Base-by-base conservation (phyloP, 164 flowering plant genomes). In the Buxus sempervirens region DNA sequence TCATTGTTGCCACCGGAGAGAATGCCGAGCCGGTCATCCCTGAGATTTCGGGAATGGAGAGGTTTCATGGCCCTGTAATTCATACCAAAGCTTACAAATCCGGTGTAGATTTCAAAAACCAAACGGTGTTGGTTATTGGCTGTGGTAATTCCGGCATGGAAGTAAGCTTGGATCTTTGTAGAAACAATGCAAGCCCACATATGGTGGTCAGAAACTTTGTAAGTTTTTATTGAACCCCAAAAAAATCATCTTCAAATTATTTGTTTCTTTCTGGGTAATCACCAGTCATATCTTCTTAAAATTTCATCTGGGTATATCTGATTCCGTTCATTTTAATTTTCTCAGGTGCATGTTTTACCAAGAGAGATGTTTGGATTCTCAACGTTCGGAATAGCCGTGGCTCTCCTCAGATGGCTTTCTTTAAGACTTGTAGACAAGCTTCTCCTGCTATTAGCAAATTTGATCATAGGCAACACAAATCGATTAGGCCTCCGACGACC, bases 71-170 rank as follows among this genome's bases (percentile, higher is more conserved):
- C 14, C 63, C 72, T 20, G 77, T 86, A 14, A 27, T 83, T 21
- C 99, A 96, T 62, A 88, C 98, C 1, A 89, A 91, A 59, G 72
- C 10, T 42, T 96, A 93, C 54, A 96, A 87, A 67, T 82, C 90
- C 23, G 98, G 97, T 25, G 73, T 77, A 4, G 89, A 80, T 36
- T 93, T 82, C 63, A 53, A 48, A 28, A 78, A 79, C 25, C 88
- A 83, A 72, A 87, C 76, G 75, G 98, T 93, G 63, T 69, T 96
- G 68, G 95, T 93, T 5, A 81, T 96, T 36, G 99, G 99, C 0
- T 89, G 98, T 76, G 99, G 99, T 0, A 96, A 96, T 85, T 93
- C 99, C 10, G 98, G 99, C 25, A 96, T 96, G 99, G 98, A 96
- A 78, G 96, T 93, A 6, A 86, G 98, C 71, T 80, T 93, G 64